Conservation (phyloP, 176 grass and related monocot species). For the Phoenix roebelenii region DNA sequence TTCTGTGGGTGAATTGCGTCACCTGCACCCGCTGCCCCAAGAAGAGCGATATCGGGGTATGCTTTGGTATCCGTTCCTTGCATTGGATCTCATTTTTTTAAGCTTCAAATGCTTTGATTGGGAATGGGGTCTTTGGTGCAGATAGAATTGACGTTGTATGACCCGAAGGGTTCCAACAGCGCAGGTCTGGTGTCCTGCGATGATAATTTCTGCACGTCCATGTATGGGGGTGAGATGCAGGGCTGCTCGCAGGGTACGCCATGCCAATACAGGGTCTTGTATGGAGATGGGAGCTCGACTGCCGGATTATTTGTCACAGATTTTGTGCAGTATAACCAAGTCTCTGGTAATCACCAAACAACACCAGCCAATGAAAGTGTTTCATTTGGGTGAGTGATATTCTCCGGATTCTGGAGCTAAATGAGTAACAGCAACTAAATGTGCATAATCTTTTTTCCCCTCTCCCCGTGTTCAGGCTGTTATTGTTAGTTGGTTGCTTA, state of each 20-base stretch:
- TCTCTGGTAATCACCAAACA: conserved; percentile 53
- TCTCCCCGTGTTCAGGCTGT: no score
- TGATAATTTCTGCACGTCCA: conserved; percentile 48
- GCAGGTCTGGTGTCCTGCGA: conserved; percentile 42
- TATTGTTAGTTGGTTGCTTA: no score
- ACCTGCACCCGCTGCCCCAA: conserved; percentile 62
- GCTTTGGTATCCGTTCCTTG: background rate
- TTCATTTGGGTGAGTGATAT: conserved; percentile 63
- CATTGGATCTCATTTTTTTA: background rate
- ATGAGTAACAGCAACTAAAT: no score
- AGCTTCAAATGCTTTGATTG: background rate
- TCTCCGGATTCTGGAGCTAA: no score
- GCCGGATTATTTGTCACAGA: conserved; percentile 61
- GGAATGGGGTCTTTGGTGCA: conserved; percentile 12
- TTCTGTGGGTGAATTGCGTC: conserved; percentile 95
- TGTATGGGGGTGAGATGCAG: conserved; percentile 15
- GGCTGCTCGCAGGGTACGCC: conserved; percentile 26
- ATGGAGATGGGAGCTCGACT: conserved; percentile 87
- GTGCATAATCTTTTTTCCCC: no score
- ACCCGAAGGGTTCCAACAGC: conserved; percentile 50
- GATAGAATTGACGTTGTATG: conserved; percentile 86
- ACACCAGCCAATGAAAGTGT: conserved; percentile 50
- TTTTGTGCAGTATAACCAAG: conserved; percentile 58
- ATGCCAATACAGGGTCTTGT: conserved; percentile 60
- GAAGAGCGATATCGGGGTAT: conserved; percentile 81